These are phyloP conservation scores for Populus nigra DNA, from an alignment of 345 rosid genomes.

Conservation along the genomic window DNA sequence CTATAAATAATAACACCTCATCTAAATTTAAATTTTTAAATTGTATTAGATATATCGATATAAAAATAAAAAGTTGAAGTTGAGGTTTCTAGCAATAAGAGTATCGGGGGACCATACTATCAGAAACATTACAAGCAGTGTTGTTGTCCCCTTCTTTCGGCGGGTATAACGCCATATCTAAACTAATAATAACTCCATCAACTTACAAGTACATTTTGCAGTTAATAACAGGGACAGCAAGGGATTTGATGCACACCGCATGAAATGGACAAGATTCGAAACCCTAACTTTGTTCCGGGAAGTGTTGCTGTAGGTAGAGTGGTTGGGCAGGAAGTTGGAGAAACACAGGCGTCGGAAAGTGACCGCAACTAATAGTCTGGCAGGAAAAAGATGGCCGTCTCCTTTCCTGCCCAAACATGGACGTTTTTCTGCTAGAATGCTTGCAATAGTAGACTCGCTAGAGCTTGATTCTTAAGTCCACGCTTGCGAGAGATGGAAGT, in stretches of 20 bases:
- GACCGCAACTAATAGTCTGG: neutral
- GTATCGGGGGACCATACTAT: conserved; percentile 13
- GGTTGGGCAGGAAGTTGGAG: conserved; percentile 44
- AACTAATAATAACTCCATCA: too few relatives aligned
- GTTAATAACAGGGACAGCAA: too few relatives aligned
- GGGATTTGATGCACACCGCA: neutral
- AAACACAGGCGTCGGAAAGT: conserved; percentile 28
- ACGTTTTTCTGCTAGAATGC: neutral
- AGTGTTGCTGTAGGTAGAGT: conserved; percentile 13
- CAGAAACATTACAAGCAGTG: too few relatives aligned
- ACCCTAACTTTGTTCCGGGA: neutral
- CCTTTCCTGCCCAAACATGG: neutral
- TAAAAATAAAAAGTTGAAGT: neutral
- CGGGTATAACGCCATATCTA: too few relatives aligned
- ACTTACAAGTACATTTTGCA: too few relatives aligned
- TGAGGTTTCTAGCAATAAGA: conserved; percentile 14
- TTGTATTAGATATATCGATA: too few relatives aligned
- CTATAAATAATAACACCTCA: too few relatives aligned
- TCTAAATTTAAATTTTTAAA: too few relatives aligned
- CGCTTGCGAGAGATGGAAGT: neutral
- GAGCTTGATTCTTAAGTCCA: neutral
- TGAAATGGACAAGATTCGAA: neutral
- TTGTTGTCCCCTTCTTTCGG: too few relatives aligned
- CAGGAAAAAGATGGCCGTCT: neutral
- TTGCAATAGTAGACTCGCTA: neutral